Evolutionary conservation across 495 filamentous ascomycete genomes (phyloP), one percentile per base, ranked within the genome.

Genomic region (Terfezia claveryi): DNA sequence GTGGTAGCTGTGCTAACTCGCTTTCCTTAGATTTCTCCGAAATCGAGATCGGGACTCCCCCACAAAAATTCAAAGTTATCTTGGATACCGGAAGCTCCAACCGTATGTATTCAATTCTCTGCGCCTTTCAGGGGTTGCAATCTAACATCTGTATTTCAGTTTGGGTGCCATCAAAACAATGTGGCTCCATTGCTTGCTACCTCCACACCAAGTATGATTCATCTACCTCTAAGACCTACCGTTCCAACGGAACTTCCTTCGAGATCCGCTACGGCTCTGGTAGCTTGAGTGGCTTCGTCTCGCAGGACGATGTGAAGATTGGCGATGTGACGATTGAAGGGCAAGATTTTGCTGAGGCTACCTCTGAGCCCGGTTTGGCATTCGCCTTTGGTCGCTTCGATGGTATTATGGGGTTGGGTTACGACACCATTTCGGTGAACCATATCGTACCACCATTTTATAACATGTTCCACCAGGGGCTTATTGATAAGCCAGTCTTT

Each of bases 61-160:
- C 91, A 27, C 92, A 99, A 71, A 71, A 71, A 54, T 99, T 99
- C 79, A 99, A 99, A 75, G 92, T 99, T 58, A 82, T 99, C 57
- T 80, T 99, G 55, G 92, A 99, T 67, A 99, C 92, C 27, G 92
- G 92, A 58, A 95, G 88, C 74, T 99, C 92, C 59, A 99, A 99
- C 73, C 76, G 63, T 66, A 61, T 55, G 63, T 54, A 38, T 32
- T 32, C 27, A 32, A 32, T 32, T 32, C 27, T 32, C n/a, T n/a
- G n/a, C n/a, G 27, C 27, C 27, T 32, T 32, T 32, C 27, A 32
- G 1, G 27, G 27, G 27, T 7, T 32, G 7, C 27, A 32, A 32
- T 1, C 27, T 32, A 32, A 32, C 27, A 32, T 32, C 4, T 23
- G 9, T 27, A 17, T 11, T 27, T 10, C 16, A 66, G 63, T 99